These are phyloP conservation scores for Ustilago curta DNA, from an alignment of 1,284 basidiomycete species.

Conservation along the genomic window DNA sequence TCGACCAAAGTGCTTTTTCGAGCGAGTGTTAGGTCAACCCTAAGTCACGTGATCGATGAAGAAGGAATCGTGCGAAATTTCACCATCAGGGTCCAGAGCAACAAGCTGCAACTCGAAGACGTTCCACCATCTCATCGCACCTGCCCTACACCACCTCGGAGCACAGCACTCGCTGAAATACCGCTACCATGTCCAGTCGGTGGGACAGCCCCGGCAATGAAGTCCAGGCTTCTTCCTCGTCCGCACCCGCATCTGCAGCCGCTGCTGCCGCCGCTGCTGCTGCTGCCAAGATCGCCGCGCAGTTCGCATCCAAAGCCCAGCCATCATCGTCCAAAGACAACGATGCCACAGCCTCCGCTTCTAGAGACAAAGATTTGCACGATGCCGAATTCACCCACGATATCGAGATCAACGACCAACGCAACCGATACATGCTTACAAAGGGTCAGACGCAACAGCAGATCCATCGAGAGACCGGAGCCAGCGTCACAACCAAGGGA, in stretches of 20 bases:
- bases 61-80: too few species aligned
- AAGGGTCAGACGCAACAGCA: constrained; percentile 91
- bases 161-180: constrained; percentile 85
- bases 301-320: constrained; percentile 41
- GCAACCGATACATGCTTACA: constrained; percentile 94
- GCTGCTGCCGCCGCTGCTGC: constrained; percentile 55
- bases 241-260: constrained; percentile 16
- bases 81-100: too few species aligned
- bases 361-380: constrained; percentile 75
- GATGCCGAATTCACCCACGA: constrained; percentile 88
- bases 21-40: constrained; percentile 73
- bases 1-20: constrained; percentile 72
- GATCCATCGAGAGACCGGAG: constrained; percentile 73
- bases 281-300: constrained; percentile 63
- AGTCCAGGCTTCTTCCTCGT: constrained; percentile 38
- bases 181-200: constrained; percentile 63
- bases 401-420: constrained; percentile 96
- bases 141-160: not conserved
- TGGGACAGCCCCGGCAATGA: constrained; percentile 28
- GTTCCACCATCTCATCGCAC: not conserved
- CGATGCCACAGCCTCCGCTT: constrained; percentile 44
- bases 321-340: constrained; percentile 70
- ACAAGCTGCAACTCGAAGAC: not conserved
- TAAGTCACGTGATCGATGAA: constrained; percentile 17
- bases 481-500: constrained; percentile 72